Evolutionary conservation across 108 stramenopile species (phyloP), one percentile per base, ranked within the genome.

Genomic region (Cyclotella sp.): DNA sequence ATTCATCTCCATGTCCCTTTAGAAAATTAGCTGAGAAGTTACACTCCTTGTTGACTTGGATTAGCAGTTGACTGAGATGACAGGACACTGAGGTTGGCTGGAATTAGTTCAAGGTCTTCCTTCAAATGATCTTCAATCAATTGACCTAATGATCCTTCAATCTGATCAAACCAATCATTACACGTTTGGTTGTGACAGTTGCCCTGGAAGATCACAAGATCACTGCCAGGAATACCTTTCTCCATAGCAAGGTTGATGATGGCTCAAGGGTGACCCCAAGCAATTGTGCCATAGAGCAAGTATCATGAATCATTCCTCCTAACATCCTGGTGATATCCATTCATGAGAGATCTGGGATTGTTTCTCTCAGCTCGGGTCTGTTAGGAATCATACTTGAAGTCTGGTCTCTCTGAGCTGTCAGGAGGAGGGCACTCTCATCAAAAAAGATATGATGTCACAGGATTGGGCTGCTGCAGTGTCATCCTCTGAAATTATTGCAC

Each of bases 241-340:
- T 19, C 21, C 9, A 19, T 7, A 19, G 7, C 7, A 13, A 7
- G n/a, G n/a, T n/a, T n/a, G n/a, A n/a, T n/a, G n/a, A n/a, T n/a
- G n/a, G n/a, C n/a, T n/a, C n/a, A n/a, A n/a, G 15, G 53, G 9
- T n/a, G 15, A 13, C n/a, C 7, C 72, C 72, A 73, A 40, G 30
- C 52, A 43, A 39, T 73, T 18, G 19, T 29, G 41, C 54, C 16
- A 29, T 73, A 41, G 21, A 51, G 21, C 53, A 54, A 19, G 53
- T n/a, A 19, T 54, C 53, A 7, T 54, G 53, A 54, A 54, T 54
- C 53, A 10, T n/a, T n/a, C 7, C 21, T 7, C 53, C 53, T n/a
- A 19, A 7, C 53, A 54, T 54, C 18, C 53, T 54, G n/a, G 53
- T 54, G 7, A 54, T 54, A 54, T 54, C 53, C 18, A 54, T 54